These are phyloP conservation scores for Prunus dulcis DNA, from an alignment of 306 rosid genomes.

Conservation along the genomic window DNA sequence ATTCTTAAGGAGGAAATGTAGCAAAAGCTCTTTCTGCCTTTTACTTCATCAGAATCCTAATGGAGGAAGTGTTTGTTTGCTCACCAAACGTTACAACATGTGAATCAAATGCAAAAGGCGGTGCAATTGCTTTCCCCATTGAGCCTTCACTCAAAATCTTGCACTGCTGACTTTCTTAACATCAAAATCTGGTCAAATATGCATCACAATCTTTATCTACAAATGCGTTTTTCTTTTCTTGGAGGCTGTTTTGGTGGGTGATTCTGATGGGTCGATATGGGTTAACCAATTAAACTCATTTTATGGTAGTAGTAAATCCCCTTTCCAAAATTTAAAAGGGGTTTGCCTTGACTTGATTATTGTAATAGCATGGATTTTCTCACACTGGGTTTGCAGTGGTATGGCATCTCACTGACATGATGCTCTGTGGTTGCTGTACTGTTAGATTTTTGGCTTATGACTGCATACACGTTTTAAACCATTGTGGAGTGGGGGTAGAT, in stretches of 20 bases:
- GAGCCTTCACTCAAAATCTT: background rate
- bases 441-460: no score
- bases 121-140: background rate
- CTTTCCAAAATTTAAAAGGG: no score
- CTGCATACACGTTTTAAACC: no score
- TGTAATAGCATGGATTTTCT: background rate
- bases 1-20: background rate
- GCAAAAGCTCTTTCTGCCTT: background rate
- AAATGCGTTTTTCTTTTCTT: background rate
- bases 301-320: background rate
- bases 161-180: background rate
- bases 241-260: background rate
- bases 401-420: no score
- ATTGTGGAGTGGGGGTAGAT: no score
- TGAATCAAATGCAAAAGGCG: background rate
- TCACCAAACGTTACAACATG: background rate
- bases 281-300: no score
- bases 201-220: background rate
- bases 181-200: background rate
- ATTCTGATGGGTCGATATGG: background rate
- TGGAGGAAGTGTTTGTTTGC: background rate
- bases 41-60: background rate
- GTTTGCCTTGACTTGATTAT: no score
- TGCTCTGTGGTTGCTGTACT: no score
- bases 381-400: background rate